These are phyloP conservation scores for Halenospora varia DNA, from an alignment of 495 filamentous ascomycete species.

Conservation along the genomic window DNA sequence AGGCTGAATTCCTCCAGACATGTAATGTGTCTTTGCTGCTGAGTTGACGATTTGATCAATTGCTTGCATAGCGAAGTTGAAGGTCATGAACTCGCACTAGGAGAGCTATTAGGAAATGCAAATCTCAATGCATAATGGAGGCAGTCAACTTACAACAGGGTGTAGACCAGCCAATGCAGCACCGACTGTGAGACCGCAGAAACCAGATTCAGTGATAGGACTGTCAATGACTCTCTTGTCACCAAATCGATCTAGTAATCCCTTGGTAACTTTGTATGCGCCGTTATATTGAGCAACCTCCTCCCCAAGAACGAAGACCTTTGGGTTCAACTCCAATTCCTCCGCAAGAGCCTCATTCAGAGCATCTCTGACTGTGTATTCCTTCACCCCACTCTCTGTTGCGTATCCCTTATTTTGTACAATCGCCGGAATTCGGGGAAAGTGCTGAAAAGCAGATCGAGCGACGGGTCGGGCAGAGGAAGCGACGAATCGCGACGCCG, in stretches of 20 bases:
- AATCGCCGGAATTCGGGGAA: slow-evolving; percentile 35
- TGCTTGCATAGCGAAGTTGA: slow-evolving; percentile 99
- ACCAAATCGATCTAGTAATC: slow-evolving; percentile 92
- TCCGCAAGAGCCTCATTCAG: slow-evolving; percentile 97
- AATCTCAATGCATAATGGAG: slow-evolving; percentile 5
- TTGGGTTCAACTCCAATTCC: slow-evolving; percentile 89
- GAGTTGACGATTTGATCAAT: slow-evolving; percentile 99
- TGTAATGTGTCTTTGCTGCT: slow-evolving; percentile 98
- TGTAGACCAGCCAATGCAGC: slow-evolving; percentile 90
- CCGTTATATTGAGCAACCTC: slow-evolving; percentile 99
- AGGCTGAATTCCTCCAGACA: slow-evolving; percentile 98
- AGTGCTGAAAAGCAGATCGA: slow-evolving; percentile 45
- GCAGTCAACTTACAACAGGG: slow-evolving; percentile 69
- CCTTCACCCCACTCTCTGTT: slow-evolving; percentile 64
- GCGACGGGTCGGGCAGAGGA: slow-evolving; percentile 52
- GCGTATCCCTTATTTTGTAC: slow-evolving; percentile 50
- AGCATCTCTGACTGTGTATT: slow-evolving; percentile 95
- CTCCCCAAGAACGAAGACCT: slow-evolving; percentile 94
- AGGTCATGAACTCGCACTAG: slow-evolving; percentile 99
- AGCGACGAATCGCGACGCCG: slow-evolving; percentile 70
- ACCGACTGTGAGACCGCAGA: slow-evolving; percentile 87
- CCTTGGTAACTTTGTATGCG: slow-evolving; percentile 99
- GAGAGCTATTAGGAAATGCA: slow-evolving; percentile 4
- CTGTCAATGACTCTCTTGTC: slow-evolving; percentile 97
- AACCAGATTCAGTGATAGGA: slow-evolving; percentile 96